phyloP scores from a whole-genome alignment of 106 monocot species.

The Dactylorhiza incarnata region DNA sequence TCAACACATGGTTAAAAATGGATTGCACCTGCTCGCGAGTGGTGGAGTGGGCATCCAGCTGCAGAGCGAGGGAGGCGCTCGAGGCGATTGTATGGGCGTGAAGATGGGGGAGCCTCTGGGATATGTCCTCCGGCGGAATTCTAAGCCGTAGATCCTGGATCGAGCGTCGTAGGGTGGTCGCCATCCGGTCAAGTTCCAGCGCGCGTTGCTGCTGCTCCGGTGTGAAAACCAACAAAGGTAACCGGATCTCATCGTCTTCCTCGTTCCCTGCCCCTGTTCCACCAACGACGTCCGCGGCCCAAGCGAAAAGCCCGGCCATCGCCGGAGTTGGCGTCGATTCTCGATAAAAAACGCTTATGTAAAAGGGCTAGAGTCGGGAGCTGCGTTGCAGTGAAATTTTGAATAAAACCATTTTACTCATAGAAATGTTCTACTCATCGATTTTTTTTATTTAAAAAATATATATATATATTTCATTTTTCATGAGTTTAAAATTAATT shows the following conservation, averaged over 20 bases:
- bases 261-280: conserved; percentile 29
- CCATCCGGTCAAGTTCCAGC: conserved; percentile 51
- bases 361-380: too few relatives aligned
- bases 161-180: conserved; percentile 39
- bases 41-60: conserved; percentile 77
- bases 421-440: too few relatives aligned
- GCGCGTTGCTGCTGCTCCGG: conserved; percentile 70
- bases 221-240: conserved; percentile 33
- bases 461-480: too few relatives aligned
- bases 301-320: conserved; percentile 85
- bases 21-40: conserved; percentile 54
- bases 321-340: not conserved
- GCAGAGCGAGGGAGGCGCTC: conserved; percentile 69
- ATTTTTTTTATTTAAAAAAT: too few relatives aligned
- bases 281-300: conserved; percentile 93
- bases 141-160: conserved; percentile 76
- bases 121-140: conserved; percentile 68
- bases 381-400: too few relatives aligned
- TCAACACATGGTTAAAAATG: not conserved
- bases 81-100: conserved; percentile 81
- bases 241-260: conserved; percentile 8
- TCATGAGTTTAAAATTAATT: too few relatives aligned
- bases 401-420: too few relatives aligned
- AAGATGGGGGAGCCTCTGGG: conserved; percentile 82
- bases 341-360: too few relatives aligned